Conservation (phyloP, 768 basidiomycete species). For the Tulasnella sp. region DNA sequence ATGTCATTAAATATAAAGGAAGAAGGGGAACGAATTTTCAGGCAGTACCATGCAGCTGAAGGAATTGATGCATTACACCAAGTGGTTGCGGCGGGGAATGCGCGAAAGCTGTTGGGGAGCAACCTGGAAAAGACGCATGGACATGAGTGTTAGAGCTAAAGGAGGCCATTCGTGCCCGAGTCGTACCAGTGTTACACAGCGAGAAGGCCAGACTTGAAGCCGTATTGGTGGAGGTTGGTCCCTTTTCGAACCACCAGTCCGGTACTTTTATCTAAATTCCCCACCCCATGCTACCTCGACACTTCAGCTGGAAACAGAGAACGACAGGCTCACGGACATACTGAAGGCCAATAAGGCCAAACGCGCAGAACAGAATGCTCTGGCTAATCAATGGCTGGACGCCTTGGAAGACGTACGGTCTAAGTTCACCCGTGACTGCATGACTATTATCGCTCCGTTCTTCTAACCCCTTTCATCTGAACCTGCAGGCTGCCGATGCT, state of each 20-base stretch:
- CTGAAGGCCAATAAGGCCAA: constrained; percentile 49
- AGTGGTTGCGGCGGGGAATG: constrained; percentile 7
- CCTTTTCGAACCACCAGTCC: not conserved
- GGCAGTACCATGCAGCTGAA: no score
- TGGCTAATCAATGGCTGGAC: constrained; percentile 47
- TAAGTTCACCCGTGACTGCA: not conserved
- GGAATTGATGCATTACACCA: constrained; percentile 18
- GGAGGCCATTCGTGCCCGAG: constrained; percentile 58
- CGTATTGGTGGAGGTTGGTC: constrained; percentile 38
- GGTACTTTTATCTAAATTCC: not conserved
- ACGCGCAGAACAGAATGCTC: constrained; percentile 46
- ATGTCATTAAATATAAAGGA: no score
- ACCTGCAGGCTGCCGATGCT: not conserved
- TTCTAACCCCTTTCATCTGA: not conserved
- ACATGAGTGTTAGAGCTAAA: constrained; percentile 58
- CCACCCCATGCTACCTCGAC: not conserved
- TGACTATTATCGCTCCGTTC: not conserved
- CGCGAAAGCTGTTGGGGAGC: constrained; percentile 42
- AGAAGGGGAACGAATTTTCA: no score
- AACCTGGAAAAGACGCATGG: constrained; percentile 57
- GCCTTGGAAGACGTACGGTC: constrained; percentile 52
- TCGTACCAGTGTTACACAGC: constrained; percentile 53
- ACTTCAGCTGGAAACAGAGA: constrained; percentile 56
- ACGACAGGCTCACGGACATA: constrained; percentile 45
- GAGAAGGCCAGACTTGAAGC: constrained; percentile 43